Conservation (phyloP, 176 grass and related monocot genomes). For the Carex littledalei region DNA sequence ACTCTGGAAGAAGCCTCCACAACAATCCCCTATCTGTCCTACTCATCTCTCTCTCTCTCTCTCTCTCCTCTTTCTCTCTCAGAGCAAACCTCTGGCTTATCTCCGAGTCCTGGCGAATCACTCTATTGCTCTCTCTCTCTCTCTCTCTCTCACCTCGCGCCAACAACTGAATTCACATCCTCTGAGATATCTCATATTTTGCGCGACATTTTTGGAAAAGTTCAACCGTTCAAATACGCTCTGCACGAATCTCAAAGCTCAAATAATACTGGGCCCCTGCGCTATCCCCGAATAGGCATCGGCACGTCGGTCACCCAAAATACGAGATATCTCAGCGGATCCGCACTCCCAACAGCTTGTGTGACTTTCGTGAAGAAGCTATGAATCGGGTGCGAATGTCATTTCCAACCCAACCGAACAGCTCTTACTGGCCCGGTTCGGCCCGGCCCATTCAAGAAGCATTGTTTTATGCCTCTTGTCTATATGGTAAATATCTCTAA, state of each 20-base stretch:
- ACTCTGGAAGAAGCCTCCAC: conserved; percentile 48
- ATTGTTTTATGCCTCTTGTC: background rate
- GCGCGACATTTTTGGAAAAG: too few relatives aligned
- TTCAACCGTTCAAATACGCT: too few relatives aligned
- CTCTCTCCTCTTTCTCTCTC: background rate
- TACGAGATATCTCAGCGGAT: too few relatives aligned
- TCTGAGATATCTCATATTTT: too few relatives aligned
- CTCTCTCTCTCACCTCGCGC: background rate
- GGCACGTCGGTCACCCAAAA: too few relatives aligned
- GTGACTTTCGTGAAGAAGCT: background rate
- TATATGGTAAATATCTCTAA: background rate
- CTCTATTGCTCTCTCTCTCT: background rate
- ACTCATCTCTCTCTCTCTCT: conserved; percentile 30
- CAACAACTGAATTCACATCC: background rate
- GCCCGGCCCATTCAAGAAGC: background rate
- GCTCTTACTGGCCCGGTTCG: background rate
- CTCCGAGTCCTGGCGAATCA: background rate
- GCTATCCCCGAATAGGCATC: too few relatives aligned
- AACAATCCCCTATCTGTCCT: conserved; percentile 28
- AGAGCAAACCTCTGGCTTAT: background rate
- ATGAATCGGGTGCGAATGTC: background rate
- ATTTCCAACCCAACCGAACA: background rate
- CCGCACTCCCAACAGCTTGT: background rate
- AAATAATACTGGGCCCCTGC: too few relatives aligned
- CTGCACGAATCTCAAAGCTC: too few relatives aligned